Evolutionary conservation across 2,329 filamentous ascomycete species (phyloP), one percentile per base, ranked within the genome.

Genomic region (Botryosphaeria dothidea): DNA sequence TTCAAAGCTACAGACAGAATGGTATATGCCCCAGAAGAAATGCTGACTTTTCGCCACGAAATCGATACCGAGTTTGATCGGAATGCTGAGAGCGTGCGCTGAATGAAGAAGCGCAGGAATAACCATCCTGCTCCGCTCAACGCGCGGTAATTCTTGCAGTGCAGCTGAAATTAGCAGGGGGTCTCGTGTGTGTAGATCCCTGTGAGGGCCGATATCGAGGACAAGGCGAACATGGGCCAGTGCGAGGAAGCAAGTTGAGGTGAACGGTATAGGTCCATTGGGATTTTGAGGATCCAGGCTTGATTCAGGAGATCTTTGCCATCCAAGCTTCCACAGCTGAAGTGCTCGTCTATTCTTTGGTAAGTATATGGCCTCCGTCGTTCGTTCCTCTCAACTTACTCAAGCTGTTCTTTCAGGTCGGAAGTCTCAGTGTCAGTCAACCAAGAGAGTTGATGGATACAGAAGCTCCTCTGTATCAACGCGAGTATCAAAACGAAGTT

Each of bases 1-100:
- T 68, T 87, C 85, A 0, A 87, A 75, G 0, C 82, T 82, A 3
- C 82, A 84, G 0, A 86, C 75, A 0, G 83, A 83, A 61, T 86
- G 84, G n/a, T 85, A 78, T 2, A 85, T 83, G 4, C 83, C 85
- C 84, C 84, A 86, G 54, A 85, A 83, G 49, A 85, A 84, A 0
- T 84, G 83, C 58, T 86, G 84, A 17, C 83, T 86, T 17, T 82
- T 76, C 0, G 83, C 83, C 0, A 86, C 84, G 15, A 82, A 80
- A 60, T 85, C 83, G 17, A 87, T 81, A 0, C 85, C 85, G 0
- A 86, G 70, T 23, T 84, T 75, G 4, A 87, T 84, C 0, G 85
- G 85, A 0, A 86, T 85, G 54, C 84, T 85, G 0, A 86, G 74
- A 7, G 83, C 83, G 51, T 87, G 84, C 0, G 83, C 81, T 0